Percentiles rank a stretch among this genome's conserved stretches.
phyloP scores from a whole-genome alignment of 2,329 filamentous ascomycete genomes.

The Pyrenochaeta sp. region DNA sequence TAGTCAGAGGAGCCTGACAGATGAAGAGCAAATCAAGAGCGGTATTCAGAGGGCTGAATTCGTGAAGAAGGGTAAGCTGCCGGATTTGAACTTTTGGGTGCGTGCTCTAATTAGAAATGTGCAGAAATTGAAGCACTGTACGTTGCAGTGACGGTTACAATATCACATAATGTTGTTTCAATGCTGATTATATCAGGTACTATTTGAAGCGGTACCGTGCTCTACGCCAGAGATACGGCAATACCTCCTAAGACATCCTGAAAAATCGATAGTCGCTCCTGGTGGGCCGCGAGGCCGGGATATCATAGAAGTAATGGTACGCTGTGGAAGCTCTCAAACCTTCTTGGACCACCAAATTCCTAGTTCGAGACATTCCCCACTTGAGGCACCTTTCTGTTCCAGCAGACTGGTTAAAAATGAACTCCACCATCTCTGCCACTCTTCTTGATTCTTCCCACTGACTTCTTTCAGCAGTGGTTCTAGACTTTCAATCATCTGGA shows the following conservation, averaged over 20 bases:
- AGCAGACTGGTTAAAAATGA: conserved; percentile 87
- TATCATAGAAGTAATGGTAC: conserved; percentile 39
- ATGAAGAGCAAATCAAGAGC: conserved; percentile 77
- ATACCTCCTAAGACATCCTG: conserved; percentile 23
- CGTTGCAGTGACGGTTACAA: conserved; percentile 52
- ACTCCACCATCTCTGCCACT: conserved; percentile 90
- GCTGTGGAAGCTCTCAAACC: conserved; percentile 44
- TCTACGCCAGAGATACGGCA: conserved; percentile 80
- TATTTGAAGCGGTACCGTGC: conserved; percentile 92
- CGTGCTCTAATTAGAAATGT: neutral
- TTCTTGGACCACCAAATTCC: conserved; percentile 72
- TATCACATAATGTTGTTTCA: conserved; percentile 1
- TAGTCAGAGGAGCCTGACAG: conserved; percentile 72
- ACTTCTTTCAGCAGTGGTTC: conserved; percentile 83
- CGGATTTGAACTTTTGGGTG: neutral
- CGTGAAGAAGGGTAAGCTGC: conserved; percentile 80
- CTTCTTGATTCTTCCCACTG: conserved; percentile 86
- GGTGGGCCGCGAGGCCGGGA: conserved; percentile 25
- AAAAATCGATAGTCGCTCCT: conserved; percentile 9
- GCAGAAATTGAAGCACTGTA: conserved; percentile 91
- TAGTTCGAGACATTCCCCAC: conserved; percentile 82
- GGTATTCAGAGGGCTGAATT: conserved; percentile 83
- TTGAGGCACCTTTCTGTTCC: conserved; percentile 78
- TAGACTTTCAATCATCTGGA: conserved; percentile 84
- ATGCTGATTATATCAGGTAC: conserved; percentile 66